Evolutionary conservation across 495 filamentous ascomycete genomes (phyloP).

Genomic region (Lophiotrema nucula): DNA sequence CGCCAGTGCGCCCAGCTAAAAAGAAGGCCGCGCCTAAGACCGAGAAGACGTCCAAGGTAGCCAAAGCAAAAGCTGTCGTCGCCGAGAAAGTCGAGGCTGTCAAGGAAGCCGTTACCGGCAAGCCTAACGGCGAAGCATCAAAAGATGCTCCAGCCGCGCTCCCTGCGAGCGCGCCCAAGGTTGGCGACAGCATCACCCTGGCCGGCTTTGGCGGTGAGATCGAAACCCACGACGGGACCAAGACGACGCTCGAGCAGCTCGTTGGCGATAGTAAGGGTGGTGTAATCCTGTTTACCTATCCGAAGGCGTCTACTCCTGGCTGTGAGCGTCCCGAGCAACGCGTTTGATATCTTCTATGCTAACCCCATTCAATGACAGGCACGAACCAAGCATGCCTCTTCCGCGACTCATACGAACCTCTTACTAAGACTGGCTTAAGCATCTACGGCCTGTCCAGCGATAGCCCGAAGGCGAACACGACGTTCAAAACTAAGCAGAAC

Average conservation of each 20-base stretch:
- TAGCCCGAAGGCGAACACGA: conserved; percentile 82
- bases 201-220: conserved; percentile 79
- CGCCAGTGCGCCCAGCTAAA: conserved; percentile 36
- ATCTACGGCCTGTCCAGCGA: conserved; percentile 90
- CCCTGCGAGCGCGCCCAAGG: conserved; percentile 27
- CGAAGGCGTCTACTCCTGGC: conserved; percentile 89
- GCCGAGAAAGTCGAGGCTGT: conserved; percentile 24
- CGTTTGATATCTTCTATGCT: not conserved
- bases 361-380: conserved; percentile 52
- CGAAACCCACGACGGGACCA: conserved; percentile 76
- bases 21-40: conserved; percentile 37
- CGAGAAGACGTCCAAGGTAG: conserved; percentile 20
- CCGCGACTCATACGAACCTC: conserved; percentile 71
- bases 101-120: conserved; percentile 28
- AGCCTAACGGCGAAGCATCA: conserved; percentile 11
- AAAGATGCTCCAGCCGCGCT: not conserved
- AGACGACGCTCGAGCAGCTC: conserved; percentile 72
- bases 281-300: conserved; percentile 92
- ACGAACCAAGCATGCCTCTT: conserved; percentile 92
- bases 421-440: conserved; percentile 76
- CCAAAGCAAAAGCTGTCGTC: conserved; percentile 28
- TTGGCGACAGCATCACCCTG: conserved; percentile 59
- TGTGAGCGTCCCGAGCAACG: conserved; percentile 61
- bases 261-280: conserved; percentile 80
- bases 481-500: conserved; percentile 83